phyloP scores from a whole-genome alignment of 345 rosid genomes.

The Sonneratia caseolaris region DNA sequence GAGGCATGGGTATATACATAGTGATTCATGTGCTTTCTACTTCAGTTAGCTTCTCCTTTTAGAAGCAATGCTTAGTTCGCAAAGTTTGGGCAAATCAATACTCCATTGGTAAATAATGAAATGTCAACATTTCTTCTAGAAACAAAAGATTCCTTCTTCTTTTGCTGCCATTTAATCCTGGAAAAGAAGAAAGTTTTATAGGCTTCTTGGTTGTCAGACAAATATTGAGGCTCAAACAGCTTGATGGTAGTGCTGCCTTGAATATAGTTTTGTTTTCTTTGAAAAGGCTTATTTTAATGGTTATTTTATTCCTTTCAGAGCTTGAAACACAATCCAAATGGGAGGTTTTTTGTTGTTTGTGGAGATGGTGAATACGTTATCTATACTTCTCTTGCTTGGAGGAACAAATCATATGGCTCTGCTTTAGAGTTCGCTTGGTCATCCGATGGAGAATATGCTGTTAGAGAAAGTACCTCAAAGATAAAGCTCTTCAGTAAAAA shows the following conservation, averaged over 20 bases:
- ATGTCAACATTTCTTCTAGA: neutral
- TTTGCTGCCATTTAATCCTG: neutral
- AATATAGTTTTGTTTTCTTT: neutral
- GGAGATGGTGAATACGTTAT: conserved; percentile 99
- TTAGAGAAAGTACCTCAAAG: conserved; percentile 92
- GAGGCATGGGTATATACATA: neutral
- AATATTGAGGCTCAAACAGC: neutral
- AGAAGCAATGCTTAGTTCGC: neutral
- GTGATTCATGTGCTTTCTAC: neutral
- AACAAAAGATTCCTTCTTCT: neutral
- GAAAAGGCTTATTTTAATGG: neutral
- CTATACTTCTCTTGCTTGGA: conserved; percentile 98
- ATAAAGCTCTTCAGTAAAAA: conserved; percentile 82
- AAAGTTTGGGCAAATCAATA: neutral
- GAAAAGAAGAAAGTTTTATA: neutral
- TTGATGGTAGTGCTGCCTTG: neutral
- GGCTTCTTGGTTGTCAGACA: neutral
- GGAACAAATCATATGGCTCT: conserved; percentile 98
- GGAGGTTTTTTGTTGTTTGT: conserved; percentile 95
- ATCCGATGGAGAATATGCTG: conserved; percentile 95
- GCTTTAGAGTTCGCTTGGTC: conserved; percentile 98
- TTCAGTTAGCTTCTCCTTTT: neutral
- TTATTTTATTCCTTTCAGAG: conserved; percentile 36
- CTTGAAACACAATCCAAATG: conserved; percentile 95
- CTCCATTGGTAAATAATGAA: neutral